Evolutionary conservation across 2,329 filamentous ascomycete species (phyloP), one percentile per base, ranked within the genome.

Genomic region (Uncinocarpus reesii): DNA sequence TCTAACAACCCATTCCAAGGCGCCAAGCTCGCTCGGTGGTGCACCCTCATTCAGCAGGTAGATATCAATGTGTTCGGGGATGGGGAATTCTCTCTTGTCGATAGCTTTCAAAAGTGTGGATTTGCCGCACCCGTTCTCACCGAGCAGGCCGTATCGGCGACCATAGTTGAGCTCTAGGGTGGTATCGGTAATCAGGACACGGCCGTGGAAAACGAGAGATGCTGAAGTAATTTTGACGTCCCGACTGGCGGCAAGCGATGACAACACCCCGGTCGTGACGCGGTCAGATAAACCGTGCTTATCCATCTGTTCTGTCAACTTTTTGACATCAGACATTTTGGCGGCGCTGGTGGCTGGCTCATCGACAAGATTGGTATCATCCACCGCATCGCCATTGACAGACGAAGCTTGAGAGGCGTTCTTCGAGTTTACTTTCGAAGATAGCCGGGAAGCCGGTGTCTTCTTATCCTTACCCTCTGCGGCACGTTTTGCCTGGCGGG

Each of bases 71-170:
- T 95, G 89, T 23, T 95, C 85, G 52, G 92, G 93, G 64, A 98
- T 86, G 55, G 92, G 93, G 67, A 81, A 98, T 71, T 98, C 93
- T 72, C 92, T 85, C 63, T 81, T 83, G 60, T 84, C 83, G 65
- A 98, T 95, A 57, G 92, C 80, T 75, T 95, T 96, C 65, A 98
- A 79, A 28, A 98, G 72, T n/a, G 92, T 98, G 56, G 86, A 93
- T 78, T 98, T 98, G 68, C 92, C 92, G 71, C 92, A 98, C 57
- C 92, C 92, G 83, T 98, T 98, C 79, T 98, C 92, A 63, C 92
- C 92, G 56, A 98, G 75, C 50, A 98, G 76, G 67, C 92, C 92
- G 67, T 98, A 98, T 62, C 92, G 81, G 62, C 89, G 85, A 57
- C 85, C 88, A 66, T 87, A 92, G 66, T 85, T 90, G 62, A 98